A percentile compares a stretch with the other conserved stretches of the same genome.
phyloP scores from a whole-genome alignment of 192 early-diverging fungal genomes.

The Backusella mclennaniae region DNA sequence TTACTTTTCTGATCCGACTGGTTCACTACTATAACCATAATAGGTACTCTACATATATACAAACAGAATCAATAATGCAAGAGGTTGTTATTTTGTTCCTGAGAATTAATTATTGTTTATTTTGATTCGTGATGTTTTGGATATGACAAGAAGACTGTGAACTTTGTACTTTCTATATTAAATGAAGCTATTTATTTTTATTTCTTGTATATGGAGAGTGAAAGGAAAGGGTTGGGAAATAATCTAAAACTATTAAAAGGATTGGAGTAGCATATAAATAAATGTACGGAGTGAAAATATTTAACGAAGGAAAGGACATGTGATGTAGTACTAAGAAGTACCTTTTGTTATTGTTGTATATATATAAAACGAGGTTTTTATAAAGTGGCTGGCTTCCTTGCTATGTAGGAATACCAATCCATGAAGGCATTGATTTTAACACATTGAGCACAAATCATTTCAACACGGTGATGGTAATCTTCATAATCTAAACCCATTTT shows the following conservation, averaged over 20 bases:
- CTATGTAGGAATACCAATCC: conserved; percentile 11
- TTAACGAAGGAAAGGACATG: neutral
- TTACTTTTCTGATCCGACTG: neutral
- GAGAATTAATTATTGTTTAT: conserved; percentile 1
- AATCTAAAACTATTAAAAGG: neutral
- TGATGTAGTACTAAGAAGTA: neutral
- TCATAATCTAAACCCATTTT: conserved; percentile 12
- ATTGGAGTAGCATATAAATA: neutral
- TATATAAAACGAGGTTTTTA: neutral
- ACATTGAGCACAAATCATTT: conserved; percentile 23
- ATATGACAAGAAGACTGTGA: neutral
- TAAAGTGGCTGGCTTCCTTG: neutral
- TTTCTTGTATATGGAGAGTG: neutral
- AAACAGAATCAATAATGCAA: neutral
- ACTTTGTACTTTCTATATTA: neutral
- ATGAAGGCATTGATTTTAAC: conserved; percentile 9
- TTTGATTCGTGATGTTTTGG: neutral
- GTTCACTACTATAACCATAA: neutral
- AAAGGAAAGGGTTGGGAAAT: neutral
- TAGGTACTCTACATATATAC: neutral
- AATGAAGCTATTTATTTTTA: neutral
- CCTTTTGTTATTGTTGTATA: neutral
- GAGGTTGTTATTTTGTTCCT: neutral
- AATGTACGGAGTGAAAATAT: neutral
- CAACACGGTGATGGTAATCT: conserved; percentile 14